These are phyloP conservation scores for Fusarium nanum DNA, from an alignment of 2,329 filamentous ascomycete species.

Conservation along the genomic window DNA sequence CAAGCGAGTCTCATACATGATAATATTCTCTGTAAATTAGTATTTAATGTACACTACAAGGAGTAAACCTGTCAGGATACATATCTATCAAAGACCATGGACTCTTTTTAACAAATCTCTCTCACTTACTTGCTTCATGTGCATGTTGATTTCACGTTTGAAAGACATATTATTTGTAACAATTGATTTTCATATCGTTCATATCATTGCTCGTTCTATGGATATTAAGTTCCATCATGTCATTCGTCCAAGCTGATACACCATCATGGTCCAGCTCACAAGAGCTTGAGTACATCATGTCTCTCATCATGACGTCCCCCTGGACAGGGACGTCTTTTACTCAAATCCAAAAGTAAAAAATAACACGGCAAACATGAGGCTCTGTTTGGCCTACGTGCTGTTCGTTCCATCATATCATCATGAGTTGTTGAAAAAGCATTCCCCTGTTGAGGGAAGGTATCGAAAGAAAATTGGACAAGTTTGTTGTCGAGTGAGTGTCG, in stretches of 20 bases:
- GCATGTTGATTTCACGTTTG: not conserved
- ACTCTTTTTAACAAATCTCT: not conserved
- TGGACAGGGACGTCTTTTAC: slow-evolving; percentile 7
- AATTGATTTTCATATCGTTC: slow-evolving; percentile 28
- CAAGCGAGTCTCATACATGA: slow-evolving; percentile 20
- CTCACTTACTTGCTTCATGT: not conserved
- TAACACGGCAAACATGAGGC: slow-evolving; percentile 42
- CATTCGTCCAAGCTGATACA: slow-evolving; percentile 25
- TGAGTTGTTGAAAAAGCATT: slow-evolving; percentile 41
- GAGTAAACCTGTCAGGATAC: slow-evolving; percentile 5
- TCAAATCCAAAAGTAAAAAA: slow-evolving; percentile 31
- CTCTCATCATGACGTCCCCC: slow-evolving; percentile 29
- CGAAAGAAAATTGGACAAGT: slow-evolving; percentile 25
- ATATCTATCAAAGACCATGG: slow-evolving; percentile 1
- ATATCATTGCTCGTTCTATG: slow-evolving; percentile 47
- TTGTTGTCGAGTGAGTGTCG: slow-evolving; percentile 16
- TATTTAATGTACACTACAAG: slow-evolving; percentile 32
- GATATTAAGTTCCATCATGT: slow-evolving; percentile 37
- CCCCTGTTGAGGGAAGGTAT: slow-evolving; percentile 15
- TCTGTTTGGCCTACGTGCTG: slow-evolving; percentile 44
- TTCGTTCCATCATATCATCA: slow-evolving; percentile 49
- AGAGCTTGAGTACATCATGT: slow-evolving; percentile 31
- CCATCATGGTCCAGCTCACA: slow-evolving; percentile 10
- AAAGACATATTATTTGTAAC: not conserved
- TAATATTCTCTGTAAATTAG: slow-evolving; percentile 39